phyloP scores from a whole-genome alignment of 768 basidiomycete genomes.

The Coprinopsis marcescibilis region DNA sequence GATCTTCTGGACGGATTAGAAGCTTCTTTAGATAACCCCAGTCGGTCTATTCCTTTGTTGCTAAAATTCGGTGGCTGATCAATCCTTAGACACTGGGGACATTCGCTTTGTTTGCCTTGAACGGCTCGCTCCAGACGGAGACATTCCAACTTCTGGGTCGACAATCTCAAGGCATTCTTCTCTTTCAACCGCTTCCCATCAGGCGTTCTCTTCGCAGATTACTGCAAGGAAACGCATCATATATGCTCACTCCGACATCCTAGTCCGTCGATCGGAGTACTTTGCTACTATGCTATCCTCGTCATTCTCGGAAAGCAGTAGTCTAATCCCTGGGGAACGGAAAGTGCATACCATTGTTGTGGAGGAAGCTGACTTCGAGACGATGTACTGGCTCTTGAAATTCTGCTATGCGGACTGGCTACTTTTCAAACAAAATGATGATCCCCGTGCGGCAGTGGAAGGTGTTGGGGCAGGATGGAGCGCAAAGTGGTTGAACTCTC shows the following conservation, averaged over 20 bases:
- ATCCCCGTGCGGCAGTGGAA: constrained; percentile 61
- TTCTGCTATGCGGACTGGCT: constrained; percentile 75
- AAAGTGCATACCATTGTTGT: constrained; percentile 64
- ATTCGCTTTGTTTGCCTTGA: constrained; percentile 74
- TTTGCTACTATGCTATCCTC: constrained; percentile 72
- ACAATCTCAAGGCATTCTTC: constrained; percentile 27
- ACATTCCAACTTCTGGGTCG: constrained; percentile 4
- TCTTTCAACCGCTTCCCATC: constrained; percentile 37
- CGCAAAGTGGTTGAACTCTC: constrained; percentile 47
- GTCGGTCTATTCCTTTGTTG: constrained; percentile 32
- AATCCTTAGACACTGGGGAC: constrained; percentile 58
- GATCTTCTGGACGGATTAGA: constrained; percentile 66
- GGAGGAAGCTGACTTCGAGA: constrained; percentile 73
- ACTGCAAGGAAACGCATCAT: constrained; percentile 67
- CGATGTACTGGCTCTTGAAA: constrained; percentile 74
- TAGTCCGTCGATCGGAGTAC: constrained; percentile 70
- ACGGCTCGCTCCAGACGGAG: constrained; percentile 25
- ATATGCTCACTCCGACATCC: constrained; percentile 76
- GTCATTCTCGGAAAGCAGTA: constrained; percentile 56
- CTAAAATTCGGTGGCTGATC: not conserved
- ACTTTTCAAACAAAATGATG: constrained; percentile 62
- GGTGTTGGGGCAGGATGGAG: constrained; percentile 65
- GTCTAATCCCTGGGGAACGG: constrained; percentile 38
- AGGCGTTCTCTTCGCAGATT: constrained; percentile 36
- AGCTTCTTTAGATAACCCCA: constrained; percentile 65